Evolutionary conservation across 1,284 basidiomycete genomes (phyloP), one percentile per base, ranked within the genome.

Genomic region (Pseudozyma sp.): DNA sequence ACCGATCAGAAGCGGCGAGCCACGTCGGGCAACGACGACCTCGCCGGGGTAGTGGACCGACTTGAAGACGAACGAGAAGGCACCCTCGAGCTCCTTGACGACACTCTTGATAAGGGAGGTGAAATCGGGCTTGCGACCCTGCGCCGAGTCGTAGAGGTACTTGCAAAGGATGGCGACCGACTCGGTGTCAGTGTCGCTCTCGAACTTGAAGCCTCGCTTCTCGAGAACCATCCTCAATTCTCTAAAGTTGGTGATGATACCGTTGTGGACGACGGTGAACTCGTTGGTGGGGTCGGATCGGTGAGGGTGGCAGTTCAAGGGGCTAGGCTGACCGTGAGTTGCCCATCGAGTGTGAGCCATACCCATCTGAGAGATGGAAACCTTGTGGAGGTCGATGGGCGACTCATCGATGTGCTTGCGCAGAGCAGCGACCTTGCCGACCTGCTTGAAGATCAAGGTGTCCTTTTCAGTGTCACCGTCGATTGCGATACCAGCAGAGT

Each of bases 271-370:
- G 79, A 99, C 88, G 66, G 90, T 90, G 87, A 99, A 99, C 84
- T 98, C 94, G 74, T 87, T 87, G 57, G 75, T 89, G 37, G 89
- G 87, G 84, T 97, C 94, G 40, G 92, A 93, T 79, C 91, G 91
- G 84, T 98, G 90, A 66, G 97, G 97, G 86, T 99, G 97, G 87
- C 96, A 99, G 88, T 99, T 99, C 81, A 88, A 85, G 56, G 91
- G 89, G 33, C 90, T 92, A 4, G 83, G 86, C 53, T 92, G 90
- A 68, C 97, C 97, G 85, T 99, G 97, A n/a, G 97, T 99, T 4
- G 97, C 97, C 97, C 97, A 99, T 74, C 97, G 94, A 16, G 97
- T 99, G 88, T 99, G 97, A 30, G 96, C 97, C 87, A 99, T 98
- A 54, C 94, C 94, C 54, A 94, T 94, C 86, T 97, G 95, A 54